phyloP scores from a whole-genome alignment of 1,139 yeast species.

The Taphrina flavorubra region DNA sequence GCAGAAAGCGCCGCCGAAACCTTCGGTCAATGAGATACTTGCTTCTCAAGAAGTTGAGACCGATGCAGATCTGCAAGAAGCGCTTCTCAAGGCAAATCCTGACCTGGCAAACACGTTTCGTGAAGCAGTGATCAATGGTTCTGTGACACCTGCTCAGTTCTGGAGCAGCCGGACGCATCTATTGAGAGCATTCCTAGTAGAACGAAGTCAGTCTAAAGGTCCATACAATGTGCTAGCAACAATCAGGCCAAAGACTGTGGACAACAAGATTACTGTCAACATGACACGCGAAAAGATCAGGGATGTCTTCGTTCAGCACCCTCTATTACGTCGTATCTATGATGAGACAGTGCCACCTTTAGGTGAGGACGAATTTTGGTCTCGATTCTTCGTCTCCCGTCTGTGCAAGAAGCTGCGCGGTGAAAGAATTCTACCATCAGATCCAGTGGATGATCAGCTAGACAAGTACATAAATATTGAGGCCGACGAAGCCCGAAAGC shows the following conservation, averaged over 20 bases:
- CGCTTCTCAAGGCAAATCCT: slow-evolving; percentile 71
- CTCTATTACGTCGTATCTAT: slow-evolving; percentile 87
- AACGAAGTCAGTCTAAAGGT: slow-evolving; percentile 83
- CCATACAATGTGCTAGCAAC: slow-evolving; percentile 93
- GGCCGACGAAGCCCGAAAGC: slow-evolving; percentile 46
- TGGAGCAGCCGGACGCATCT: slow-evolving; percentile 86
- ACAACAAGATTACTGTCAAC: slow-evolving; percentile 73
- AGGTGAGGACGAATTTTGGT: slow-evolving; percentile 93
- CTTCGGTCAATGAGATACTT: slow-evolving; percentile 26
- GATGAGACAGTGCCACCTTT: slow-evolving; percentile 88
- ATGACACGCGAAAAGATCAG: slow-evolving; percentile 88
- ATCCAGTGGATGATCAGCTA: slow-evolving; percentile 80
- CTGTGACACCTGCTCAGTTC: slow-evolving; percentile 63
- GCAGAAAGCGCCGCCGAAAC: slow-evolving; percentile 28
- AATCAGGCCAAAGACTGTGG: slow-evolving; percentile 81
- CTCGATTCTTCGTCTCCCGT: slow-evolving; percentile 90
- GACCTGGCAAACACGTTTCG: slow-evolving; percentile 76
- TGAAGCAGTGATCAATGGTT: slow-evolving; percentile 71
- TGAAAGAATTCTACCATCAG: slow-evolving; percentile 75
- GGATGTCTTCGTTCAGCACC: slow-evolving; percentile 91
- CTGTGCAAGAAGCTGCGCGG: slow-evolving; percentile 87
- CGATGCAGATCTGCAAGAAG: slow-evolving; percentile 79
- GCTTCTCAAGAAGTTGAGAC: slow-evolving; percentile 39
- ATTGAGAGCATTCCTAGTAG: slow-evolving; percentile 81
- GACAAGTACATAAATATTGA: slow-evolving; percentile 65